A percentile compares a stretch with the other conserved stretches of the same genome.
These are phyloP conservation scores for Xylaria sp. DNA, from an alignment of 2,329 filamentous ascomycete genomes.

Conservation along the genomic window DNA sequence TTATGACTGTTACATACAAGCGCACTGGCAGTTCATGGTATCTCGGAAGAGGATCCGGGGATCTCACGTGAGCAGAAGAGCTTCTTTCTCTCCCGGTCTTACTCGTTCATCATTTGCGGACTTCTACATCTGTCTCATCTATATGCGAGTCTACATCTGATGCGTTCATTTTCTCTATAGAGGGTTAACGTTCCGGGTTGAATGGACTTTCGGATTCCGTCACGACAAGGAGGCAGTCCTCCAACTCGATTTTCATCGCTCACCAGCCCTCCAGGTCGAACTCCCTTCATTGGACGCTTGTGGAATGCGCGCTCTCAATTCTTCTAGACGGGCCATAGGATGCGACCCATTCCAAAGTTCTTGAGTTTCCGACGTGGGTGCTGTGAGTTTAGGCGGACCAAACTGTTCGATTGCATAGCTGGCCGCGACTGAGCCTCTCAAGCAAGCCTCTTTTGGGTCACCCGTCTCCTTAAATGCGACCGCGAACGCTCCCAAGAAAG, in stretches of 20 bases:
- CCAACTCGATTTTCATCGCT: background rate
- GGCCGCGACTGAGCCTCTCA: conserved; percentile 10
- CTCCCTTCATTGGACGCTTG: background rate
- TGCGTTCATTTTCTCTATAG: background rate
- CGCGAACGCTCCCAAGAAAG: conserved; percentile 21
- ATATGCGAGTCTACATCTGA: background rate
- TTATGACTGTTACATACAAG: background rate
- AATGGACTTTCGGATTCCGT: background rate
- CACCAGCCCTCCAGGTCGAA: background rate
- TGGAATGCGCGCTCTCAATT: background rate
- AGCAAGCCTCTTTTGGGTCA: background rate
- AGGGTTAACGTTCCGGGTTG: background rate
- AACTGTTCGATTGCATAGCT: conserved; percentile 23
- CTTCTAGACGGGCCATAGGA: conserved; percentile 1
- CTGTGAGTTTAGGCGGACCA: conserved; percentile 12
- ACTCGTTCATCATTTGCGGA: background rate
- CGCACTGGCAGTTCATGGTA: background rate
- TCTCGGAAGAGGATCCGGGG: background rate
- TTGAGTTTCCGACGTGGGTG: background rate
- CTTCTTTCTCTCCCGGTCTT: background rate
- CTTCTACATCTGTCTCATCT: background rate
- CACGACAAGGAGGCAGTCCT: background rate
- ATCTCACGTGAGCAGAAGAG: background rate
- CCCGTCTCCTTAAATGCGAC: conserved; percentile 15
- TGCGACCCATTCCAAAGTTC: conserved; percentile 19